Conservation (phyloP, 495 filamentous ascomycete species). For the Aspergillus bridgeri region DNA sequence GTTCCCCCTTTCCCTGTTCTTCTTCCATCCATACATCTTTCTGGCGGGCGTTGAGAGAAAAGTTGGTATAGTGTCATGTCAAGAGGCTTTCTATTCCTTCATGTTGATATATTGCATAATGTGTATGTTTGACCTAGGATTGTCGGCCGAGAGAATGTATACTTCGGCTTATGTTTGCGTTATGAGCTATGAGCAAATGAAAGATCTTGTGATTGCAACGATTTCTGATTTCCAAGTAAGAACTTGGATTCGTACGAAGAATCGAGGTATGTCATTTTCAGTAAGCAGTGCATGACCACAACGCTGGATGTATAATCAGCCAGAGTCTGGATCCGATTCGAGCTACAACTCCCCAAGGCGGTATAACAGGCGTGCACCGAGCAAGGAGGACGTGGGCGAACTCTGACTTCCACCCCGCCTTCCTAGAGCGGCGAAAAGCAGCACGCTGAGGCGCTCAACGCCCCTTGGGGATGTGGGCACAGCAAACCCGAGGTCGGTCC, state of each 20-base stretch:
- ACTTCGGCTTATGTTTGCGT: conserved; percentile 3
- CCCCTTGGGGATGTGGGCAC: too few species aligned
- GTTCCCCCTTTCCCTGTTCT: conserved; percentile 3
- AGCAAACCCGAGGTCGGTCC: too few species aligned
- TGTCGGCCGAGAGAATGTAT: not conserved
- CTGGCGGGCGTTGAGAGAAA: conserved; percentile 19
- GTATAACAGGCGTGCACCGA: not conserved
- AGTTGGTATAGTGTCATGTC: conserved; percentile 8
- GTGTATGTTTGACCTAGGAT: not conserved
- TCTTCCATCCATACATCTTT: conserved; percentile 1
- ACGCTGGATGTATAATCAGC: not conserved
- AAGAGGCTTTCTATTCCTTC: not conserved
- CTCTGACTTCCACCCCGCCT: not conserved
- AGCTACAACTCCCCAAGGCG: not conserved
- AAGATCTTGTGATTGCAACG: not conserved
- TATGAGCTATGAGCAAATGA: conserved; percentile 19
- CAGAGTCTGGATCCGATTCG: not conserved
- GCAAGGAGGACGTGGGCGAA: not conserved
- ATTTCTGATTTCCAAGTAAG: too few species aligned
- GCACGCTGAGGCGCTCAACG: too few species aligned
- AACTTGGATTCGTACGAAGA: too few species aligned
- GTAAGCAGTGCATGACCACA: too few species aligned
- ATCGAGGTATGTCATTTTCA: too few species aligned
- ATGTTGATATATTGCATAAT: conserved; percentile 1
- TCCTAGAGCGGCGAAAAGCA: not conserved